These are phyloP conservation scores for Lasiodiplodia gonubiensis DNA, from an alignment of 2,329 filamentous ascomycete species.

Conservation along the genomic window DNA sequence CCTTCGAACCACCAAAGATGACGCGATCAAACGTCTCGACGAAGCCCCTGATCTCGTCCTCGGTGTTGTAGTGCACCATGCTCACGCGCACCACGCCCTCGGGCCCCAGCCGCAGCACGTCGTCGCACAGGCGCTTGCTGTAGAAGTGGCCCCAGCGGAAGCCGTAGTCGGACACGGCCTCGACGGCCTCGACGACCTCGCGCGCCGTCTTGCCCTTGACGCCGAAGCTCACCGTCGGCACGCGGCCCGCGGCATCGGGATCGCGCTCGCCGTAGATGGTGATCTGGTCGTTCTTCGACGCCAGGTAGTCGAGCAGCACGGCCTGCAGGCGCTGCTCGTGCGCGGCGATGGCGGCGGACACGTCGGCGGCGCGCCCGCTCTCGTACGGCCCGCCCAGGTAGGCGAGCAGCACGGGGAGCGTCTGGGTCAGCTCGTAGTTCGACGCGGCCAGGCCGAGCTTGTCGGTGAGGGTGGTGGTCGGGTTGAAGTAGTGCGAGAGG, in stretches of 20 bases:
- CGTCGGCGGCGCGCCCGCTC: slow-evolving; percentile 34
- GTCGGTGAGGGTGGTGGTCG: slow-evolving; percentile 62
- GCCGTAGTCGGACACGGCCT: slow-evolving; percentile 63
- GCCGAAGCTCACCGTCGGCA: slow-evolving; percentile 71
- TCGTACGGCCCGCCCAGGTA: slow-evolving; percentile 60
- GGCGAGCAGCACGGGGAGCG: slow-evolving; percentile 64
- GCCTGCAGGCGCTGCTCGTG: slow-evolving; percentile 68
- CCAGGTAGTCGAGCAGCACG: slow-evolving; percentile 65
- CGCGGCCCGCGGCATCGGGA: slow-evolving; percentile 56
- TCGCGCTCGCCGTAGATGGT: slow-evolving; percentile 65
- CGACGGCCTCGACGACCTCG: slow-evolving; percentile 66
- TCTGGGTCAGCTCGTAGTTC: slow-evolving; percentile 72
- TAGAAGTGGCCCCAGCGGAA: slow-evolving; percentile 74
- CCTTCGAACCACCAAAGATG: slow-evolving; percentile 34
- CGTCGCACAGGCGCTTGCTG: slow-evolving; percentile 65
- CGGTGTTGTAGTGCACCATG: slow-evolving; percentile 74
- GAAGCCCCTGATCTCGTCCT: slow-evolving; percentile 62
- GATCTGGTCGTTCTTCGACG: slow-evolving; percentile 54
- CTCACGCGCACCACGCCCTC: slow-evolving; percentile 73
- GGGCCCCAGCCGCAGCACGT: slow-evolving; percentile 62
- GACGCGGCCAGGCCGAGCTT: slow-evolving; percentile 72
- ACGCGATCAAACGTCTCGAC: slow-evolving; percentile 60
- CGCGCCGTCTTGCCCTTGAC: slow-evolving; percentile 63
- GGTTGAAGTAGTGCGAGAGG: slow-evolving; percentile 72
- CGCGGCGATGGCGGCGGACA: slow-evolving; percentile 59